Evolutionary conservation across 805 yeast genomes (phyloP), one percentile per base, ranked within the genome.

Genomic region (Barnettozyma siamensis): DNA sequence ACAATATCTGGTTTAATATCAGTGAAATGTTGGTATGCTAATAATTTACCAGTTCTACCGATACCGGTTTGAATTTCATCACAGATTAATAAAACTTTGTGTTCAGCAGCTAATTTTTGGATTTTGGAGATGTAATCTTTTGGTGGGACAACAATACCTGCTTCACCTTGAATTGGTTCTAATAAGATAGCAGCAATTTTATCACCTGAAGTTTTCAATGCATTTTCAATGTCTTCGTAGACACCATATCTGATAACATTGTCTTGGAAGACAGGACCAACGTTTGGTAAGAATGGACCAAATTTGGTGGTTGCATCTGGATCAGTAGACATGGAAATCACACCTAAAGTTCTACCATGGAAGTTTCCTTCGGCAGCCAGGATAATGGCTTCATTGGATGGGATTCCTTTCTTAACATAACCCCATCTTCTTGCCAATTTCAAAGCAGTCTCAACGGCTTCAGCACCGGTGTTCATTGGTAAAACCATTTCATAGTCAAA

Each of bases 381-480:
- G 43, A 91, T 80, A 55, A 89, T 81, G 39, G 96, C 96, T 64
- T 91, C 86, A 56, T 76, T 78, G 23, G 78, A 74, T 26, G 88
- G 81, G 53, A 91, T 91, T 3, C 83, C 83, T 69, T 91, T 91
- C 63, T 78, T 79, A 55, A 73, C 74, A 70, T 89, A 91, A 42
- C 97, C 98, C 98, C 98, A 91, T 70, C 91, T 82, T 75, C 98
- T 82, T 38, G 97, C 97, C 45, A 91, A 70, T 65, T 91, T 91
- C 60, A 91, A 71, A 23, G 85, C 96, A 31, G 96, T 87, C 69
- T 91, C 98, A 32, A 91, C 98, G 9, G 98, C 98, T 69, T 91
- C 98, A 31, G 97, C 97, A 61, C 98, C 98, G 12, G 98, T 91
- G 71, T 91, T 91, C 97, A 89, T 91, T 51, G 98, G 98, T 60